A percentile compares a stretch with the other conserved stretches of the same genome.
Evolutionary conservation across 2,329 filamentous ascomycete genomes (phyloP).

Genomic region (Clonostachys byssicola): DNA sequence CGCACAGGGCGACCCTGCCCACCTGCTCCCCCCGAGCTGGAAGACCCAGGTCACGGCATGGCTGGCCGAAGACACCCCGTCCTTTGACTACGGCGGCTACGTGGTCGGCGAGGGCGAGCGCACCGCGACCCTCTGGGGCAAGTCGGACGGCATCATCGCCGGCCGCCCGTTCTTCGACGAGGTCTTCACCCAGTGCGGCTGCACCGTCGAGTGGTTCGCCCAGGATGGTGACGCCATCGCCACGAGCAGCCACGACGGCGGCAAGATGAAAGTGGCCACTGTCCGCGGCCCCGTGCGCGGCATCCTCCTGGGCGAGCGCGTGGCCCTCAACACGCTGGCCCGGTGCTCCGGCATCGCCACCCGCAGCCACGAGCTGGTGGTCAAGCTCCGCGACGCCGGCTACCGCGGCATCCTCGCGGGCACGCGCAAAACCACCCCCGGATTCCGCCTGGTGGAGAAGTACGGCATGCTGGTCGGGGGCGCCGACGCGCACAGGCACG

Average conservation of each 20-base stretch:
- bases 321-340: conserved; percentile 86
- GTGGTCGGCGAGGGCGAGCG: conserved; percentile 74
- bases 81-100: conserved; percentile 95
- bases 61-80: conserved; percentile 95
- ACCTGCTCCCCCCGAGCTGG: conserved; percentile 83
- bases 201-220: conserved; percentile 85
- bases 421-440: conserved; percentile 94
- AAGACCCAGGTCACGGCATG: conserved; percentile 76
- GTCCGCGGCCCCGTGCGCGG: conserved; percentile 78
- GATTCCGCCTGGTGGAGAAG: conserved; percentile 93
- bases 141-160: conserved; percentile 76
- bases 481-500: conserved; percentile 86
- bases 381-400: conserved; percentile 57
- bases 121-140: conserved; percentile 64
- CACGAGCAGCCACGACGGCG: conserved; percentile 41
- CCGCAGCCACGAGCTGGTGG: conserved; percentile 51
- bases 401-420: conserved; percentile 86
- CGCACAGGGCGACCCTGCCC: conserved; percentile 39
- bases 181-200: conserved; percentile 85
- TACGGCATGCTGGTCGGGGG: conserved; percentile 96
- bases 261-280: conserved; percentile 66
- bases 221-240: conserved; percentile 69
- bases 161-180: conserved; percentile 95
- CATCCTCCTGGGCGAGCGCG: conserved; percentile 85
- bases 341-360: conserved; percentile 90